phyloP scores from a whole-genome alignment of 2,329 filamentous ascomycete species.

The Fusarium begoniae region DNA sequence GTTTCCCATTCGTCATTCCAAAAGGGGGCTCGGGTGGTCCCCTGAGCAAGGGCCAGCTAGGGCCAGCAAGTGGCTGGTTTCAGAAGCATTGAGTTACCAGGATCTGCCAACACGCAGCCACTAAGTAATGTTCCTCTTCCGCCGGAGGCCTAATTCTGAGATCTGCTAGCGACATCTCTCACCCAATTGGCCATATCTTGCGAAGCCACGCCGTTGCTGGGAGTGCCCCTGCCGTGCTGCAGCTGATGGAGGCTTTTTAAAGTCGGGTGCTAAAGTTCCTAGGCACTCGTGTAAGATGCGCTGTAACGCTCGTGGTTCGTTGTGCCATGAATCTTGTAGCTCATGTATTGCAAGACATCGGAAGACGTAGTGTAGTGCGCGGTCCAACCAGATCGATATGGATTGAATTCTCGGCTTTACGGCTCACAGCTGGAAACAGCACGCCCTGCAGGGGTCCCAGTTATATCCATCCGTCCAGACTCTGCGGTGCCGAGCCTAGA shows the following conservation, averaged over 20 bases:
- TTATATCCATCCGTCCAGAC: conserved; percentile 4
- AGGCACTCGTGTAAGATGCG: background rate
- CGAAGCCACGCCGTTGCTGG: conserved; percentile 23
- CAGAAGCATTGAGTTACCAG: conserved; percentile 31
- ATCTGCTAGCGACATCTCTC: conserved; percentile 33
- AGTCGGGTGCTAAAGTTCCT: background rate
- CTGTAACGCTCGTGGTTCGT: conserved; percentile 25
- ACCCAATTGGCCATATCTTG: conserved; percentile 33
- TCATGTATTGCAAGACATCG: conserved; percentile 8
- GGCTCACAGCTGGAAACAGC: conserved; percentile 16
- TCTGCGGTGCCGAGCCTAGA: background rate
- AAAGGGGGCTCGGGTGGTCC: conserved; percentile 19
- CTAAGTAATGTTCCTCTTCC: conserved; percentile 23
- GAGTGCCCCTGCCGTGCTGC: conserved; percentile 26
- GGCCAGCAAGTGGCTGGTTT: conserved; percentile 40
- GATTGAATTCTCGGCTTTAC: conserved; percentile 20
- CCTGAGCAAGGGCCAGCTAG: conserved; percentile 30
- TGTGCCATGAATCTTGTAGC: conserved; percentile 4
- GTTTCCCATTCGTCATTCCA: conserved; percentile 17
- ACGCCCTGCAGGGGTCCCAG: background rate
- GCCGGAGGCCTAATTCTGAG: conserved; percentile 30
- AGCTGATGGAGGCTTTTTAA: background rate
- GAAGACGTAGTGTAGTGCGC: background rate
- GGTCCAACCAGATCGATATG: conserved; percentile 16
- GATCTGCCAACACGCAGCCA: conserved; percentile 30